Evolutionary conservation across 2,329 filamentous ascomycete species (phyloP).

Genomic region (Escovopsis weberi): DNA sequence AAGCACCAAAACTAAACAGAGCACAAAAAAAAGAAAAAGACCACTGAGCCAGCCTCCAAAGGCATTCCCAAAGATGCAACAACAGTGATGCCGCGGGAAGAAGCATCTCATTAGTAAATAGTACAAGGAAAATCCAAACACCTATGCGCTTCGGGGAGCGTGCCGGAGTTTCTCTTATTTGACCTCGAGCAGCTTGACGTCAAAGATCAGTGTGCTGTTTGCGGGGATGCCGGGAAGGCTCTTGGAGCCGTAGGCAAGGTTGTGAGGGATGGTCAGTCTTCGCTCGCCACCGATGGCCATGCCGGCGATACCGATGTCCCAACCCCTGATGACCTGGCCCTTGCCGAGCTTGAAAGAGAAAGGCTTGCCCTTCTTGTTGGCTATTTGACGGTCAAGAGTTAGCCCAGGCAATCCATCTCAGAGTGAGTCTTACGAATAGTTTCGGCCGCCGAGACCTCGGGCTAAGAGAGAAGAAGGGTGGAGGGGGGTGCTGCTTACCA

Average conservation of each 20-base stretch:
- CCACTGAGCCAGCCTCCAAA: too few relatives aligned
- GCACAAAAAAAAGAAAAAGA: too few relatives aligned
- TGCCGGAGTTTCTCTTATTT: slow-evolving; percentile 39
- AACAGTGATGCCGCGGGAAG: too few relatives aligned
- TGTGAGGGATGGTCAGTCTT: slow-evolving; percentile 74
- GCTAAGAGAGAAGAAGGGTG: neutral
- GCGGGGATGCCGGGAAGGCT: slow-evolving; percentile 69
- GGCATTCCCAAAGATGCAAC: too few relatives aligned
- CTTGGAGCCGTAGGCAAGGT: slow-evolving; percentile 81
- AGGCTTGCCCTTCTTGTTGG: slow-evolving; percentile 98
- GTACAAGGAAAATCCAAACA: neutral
- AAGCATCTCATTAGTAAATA: slow-evolving; percentile 1
- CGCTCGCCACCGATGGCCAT: slow-evolving; percentile 92
- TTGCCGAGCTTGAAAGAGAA: slow-evolving; percentile 91
- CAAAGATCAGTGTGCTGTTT: slow-evolving; percentile 87
- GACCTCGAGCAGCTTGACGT: slow-evolving; percentile 74
- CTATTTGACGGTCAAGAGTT: slow-evolving; percentile 27
- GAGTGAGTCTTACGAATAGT: neutral
- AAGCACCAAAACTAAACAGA: too few relatives aligned
- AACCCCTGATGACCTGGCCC: slow-evolving; percentile 96
- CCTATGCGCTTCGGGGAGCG: neutral
- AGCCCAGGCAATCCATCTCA: slow-evolving; percentile 4
- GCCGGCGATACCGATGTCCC: slow-evolving; percentile 87
- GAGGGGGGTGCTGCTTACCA: slow-evolving; percentile 48
- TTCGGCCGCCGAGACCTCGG: too few relatives aligned